These are phyloP conservation scores for Dicorynia guianensis DNA, from an alignment of 306 rosid genomes.

Conservation along the genomic window DNA sequence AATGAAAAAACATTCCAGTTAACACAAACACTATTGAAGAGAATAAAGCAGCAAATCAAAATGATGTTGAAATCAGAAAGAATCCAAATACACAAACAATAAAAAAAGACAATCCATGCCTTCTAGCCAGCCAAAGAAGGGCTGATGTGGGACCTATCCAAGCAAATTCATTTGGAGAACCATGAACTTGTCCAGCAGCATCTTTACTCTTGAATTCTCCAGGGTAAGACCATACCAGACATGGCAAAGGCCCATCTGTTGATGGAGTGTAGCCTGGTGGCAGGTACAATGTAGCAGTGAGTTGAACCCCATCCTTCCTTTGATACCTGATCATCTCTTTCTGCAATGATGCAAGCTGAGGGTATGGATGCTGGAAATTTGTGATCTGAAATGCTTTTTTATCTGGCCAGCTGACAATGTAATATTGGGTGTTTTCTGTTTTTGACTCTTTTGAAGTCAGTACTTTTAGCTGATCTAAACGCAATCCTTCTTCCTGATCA, in stretches of 20 bases:
- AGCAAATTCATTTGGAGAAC: constrained; percentile 98
- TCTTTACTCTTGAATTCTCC: constrained; percentile 99
- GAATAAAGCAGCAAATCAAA: constrained; percentile 18
- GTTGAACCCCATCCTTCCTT: constrained; percentile 97
- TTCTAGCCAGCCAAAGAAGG: constrained; percentile 95
- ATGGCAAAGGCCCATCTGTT: constrained; percentile 93
- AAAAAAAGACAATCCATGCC: constrained; percentile 57
- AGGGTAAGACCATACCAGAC: constrained; percentile 97
- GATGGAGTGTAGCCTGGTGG: constrained; percentile 94
- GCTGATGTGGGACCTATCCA: constrained; percentile 96
- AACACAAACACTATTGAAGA: constrained; percentile 27
- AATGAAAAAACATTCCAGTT: constrained; percentile 44
- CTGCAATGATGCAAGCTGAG: constrained; percentile 90
- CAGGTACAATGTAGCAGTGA: constrained; percentile 92
- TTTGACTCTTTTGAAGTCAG: constrained; percentile 95
- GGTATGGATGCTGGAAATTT: constrained; percentile 97
- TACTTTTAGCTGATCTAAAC: constrained; percentile 72
- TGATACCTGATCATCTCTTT: constrained; percentile 96
- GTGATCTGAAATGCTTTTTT: constrained; percentile 75
- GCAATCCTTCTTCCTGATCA: constrained; percentile 87
- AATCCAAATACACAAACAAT: constrained; percentile 19
- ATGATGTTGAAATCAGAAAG: constrained; percentile 30
- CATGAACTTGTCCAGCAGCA: constrained; percentile 99
- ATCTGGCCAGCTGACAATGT: constrained; percentile 85
- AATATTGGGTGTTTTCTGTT: constrained; percentile 93